These are phyloP conservation scores for Trametes polyzona DNA, from an alignment of 1,284 basidiomycete species.

Conservation along the genomic window DNA sequence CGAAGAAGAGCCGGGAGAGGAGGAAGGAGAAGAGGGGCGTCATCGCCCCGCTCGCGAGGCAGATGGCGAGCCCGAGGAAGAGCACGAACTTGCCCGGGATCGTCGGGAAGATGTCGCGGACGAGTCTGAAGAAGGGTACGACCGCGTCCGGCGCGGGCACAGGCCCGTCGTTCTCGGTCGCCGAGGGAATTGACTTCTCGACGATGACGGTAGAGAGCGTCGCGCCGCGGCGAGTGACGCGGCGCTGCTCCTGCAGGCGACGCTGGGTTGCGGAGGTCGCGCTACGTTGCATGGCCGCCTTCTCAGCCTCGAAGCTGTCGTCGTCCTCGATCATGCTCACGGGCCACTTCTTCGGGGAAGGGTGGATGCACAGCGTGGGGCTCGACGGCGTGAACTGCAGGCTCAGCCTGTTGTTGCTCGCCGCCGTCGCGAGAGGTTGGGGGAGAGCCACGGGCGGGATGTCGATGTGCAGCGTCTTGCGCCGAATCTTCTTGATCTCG, in stretches of 20 bases:
- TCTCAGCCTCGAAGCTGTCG: constrained; percentile 40
- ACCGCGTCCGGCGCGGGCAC: constrained; percentile 28
- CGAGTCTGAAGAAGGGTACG: constrained; percentile 49
- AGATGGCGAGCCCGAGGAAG: constrained; percentile 67
- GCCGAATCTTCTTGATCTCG: constrained; percentile 27
- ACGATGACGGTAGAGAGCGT: constrained; percentile 39
- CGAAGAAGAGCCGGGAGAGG: constrained; percentile 81
- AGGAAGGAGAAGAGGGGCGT: constrained; percentile 93
- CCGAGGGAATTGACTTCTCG: constrained; percentile 27
- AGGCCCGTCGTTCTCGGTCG: constrained; percentile 19
- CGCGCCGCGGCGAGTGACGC: constrained; percentile 47
- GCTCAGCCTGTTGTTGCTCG: constrained; percentile 48
- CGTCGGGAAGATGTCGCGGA: constrained; percentile 69
- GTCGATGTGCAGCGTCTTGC: constrained; percentile 38
- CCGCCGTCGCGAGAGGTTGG: constrained; percentile 32
- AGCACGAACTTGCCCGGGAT: constrained; percentile 79
- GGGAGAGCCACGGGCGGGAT: constrained; percentile 33
- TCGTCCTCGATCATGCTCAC: constrained; percentile 40
- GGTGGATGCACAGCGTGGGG: constrained; percentile 36
- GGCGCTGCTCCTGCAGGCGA: constrained; percentile 33
- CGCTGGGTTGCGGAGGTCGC: constrained; percentile 26
- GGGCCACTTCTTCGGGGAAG: constrained; percentile 34
- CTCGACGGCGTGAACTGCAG: constrained; percentile 67
- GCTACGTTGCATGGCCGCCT: constrained; percentile 29
- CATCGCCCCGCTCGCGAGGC: constrained; percentile 76